Evolutionary conservation across 2,329 filamentous ascomycete genomes (phyloP).

Genomic region (Arthroderma sp.): DNA sequence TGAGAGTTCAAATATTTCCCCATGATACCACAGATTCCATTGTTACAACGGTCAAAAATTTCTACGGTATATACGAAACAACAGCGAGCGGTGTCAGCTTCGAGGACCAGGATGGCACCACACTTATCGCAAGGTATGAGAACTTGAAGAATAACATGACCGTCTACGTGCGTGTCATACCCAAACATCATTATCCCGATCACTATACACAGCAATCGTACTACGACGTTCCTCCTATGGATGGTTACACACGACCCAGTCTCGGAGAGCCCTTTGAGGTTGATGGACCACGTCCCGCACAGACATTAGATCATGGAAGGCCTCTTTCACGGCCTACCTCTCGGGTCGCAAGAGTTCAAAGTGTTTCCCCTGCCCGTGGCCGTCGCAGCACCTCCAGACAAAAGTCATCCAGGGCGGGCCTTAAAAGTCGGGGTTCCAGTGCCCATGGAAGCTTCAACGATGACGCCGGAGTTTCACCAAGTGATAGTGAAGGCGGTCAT

Average conservation of each 20-base stretch:
- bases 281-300: slow-evolving; percentile 42
- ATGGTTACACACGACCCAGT: slow-evolving; percentile 43
- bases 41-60: slow-evolving; percentile 96
- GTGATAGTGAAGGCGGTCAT: slow-evolving; percentile 71
- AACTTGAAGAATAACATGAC: slow-evolving; percentile 89
- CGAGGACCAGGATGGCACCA: slow-evolving; percentile 78
- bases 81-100: slow-evolving; percentile 79
- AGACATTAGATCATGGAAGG: slow-evolving; percentile 43
- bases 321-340: slow-evolving; percentile 56
- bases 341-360: slow-evolving; percentile 60
- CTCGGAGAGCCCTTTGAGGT: slow-evolving; percentile 52
- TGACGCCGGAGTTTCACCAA: slow-evolving; percentile 63
- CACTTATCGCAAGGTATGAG: slow-evolving; percentile 88
- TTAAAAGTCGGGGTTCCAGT: slow-evolving; percentile 55
- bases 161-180: slow-evolving; percentile 78
- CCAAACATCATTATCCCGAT: slow-evolving; percentile 39
- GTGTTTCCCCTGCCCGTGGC: slow-evolving; percentile 58
- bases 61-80: slow-evolving; percentile 86
- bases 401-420: slow-evolving; percentile 52
- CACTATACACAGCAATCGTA: slow-evolving; percentile 32
- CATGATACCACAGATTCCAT: slow-evolving; percentile 97
- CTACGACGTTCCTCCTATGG: slow-evolving; percentile 35
- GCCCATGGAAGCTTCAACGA: slow-evolving; percentile 48
- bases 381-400: slow-evolving; percentile 68
- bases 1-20: slow-evolving; percentile 72